Evolutionary conservation across 1,139 yeast species (phyloP), one percentile per base, ranked within the genome.

Genomic region (Arxiozyma slooffiae): DNA sequence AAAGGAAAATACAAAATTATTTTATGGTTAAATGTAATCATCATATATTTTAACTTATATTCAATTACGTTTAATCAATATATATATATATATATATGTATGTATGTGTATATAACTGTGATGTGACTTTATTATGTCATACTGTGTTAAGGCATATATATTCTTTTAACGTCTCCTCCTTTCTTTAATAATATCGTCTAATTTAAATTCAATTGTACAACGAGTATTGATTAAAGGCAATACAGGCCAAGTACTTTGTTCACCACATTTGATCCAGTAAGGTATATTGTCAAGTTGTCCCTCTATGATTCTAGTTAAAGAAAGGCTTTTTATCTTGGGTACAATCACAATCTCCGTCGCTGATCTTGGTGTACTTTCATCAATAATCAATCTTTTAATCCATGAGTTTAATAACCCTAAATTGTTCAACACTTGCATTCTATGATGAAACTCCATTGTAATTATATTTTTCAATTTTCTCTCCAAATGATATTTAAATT

Each of bases 241-340:
- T 53, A 87, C 78, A 0, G 96, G 96, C 98, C 98, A 92, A 0
- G 90, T 89, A 47, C 95, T 85, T 57, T 85, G 75, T 66, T 90
- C 97, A 4, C 99, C 99, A 37, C 90, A 89, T 49, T 78, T 71
- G 2, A 89, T 80, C 95, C 97, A 90, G 62, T 88, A 88, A 2
- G 89, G 86, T 34, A 89, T 84, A 63, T 87, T 89, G 52, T 81
- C 82, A 68, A 77, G 72, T 58, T 79, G 77, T 3, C 69, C 70
- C 51, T 71, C 79, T 50, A 70, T 63, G 16, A 79, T 70, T 53
- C 79, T 73, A 55, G 87, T 86, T 8, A 87, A 81, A 58, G 89
- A 95, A 47, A 88, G 69, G 45, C 85, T 82, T 50, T 85, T 73
- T 51, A 88, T 68, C 62, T 85, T 94, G 0, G 98, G 98, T 4